phyloP scores from a whole-genome alignment of 73 alveolate species.

The Paramecium bursaria region DNA sequence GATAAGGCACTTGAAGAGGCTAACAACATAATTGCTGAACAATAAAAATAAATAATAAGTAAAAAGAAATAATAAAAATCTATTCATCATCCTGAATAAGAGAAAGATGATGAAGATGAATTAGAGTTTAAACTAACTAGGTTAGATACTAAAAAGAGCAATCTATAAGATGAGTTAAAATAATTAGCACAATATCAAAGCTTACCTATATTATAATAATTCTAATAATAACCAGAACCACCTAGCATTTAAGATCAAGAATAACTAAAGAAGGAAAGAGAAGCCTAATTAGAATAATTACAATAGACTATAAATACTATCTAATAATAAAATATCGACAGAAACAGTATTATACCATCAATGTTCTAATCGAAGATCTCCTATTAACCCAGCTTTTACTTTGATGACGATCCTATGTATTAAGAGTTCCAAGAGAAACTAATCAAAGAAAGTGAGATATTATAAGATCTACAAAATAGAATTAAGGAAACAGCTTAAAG shows the following conservation, averaged over 20 bases:
- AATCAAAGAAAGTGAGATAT: conserved; percentile 51
- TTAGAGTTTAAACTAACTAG: conserved; percentile 1
- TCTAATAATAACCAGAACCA: conserved; percentile 10
- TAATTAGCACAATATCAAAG: conserved; percentile 16
- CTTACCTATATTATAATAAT: conserved; percentile 2
- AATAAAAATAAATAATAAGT: not conserved
- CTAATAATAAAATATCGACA: not conserved
- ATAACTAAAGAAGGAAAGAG: conserved; percentile 16
- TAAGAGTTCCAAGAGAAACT: conserved; percentile 32
- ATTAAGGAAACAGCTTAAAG: conserved; percentile 45
- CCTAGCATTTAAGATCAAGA: not conserved
- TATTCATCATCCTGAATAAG: not conserved
- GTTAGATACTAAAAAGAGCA: not conserved
- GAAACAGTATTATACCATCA: conserved; percentile 19
- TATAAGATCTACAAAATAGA: conserved; percentile 9
- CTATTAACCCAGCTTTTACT: conserved; percentile 29
- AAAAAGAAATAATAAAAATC: conserved; percentile 42
- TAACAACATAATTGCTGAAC: conserved; percentile 1
- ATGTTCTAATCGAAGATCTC: conserved; percentile 28
- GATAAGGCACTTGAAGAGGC: not conserved
- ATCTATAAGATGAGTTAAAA: conserved; percentile 32
- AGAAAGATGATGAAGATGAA: conserved; percentile 5
- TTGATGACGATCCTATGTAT: conserved; percentile 51
- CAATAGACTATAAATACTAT: not conserved
- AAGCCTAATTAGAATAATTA: conserved; percentile 8